Evolutionary conservation across 768 basidiomycete genomes (phyloP).

Genomic region (Mycena floridula): DNA sequence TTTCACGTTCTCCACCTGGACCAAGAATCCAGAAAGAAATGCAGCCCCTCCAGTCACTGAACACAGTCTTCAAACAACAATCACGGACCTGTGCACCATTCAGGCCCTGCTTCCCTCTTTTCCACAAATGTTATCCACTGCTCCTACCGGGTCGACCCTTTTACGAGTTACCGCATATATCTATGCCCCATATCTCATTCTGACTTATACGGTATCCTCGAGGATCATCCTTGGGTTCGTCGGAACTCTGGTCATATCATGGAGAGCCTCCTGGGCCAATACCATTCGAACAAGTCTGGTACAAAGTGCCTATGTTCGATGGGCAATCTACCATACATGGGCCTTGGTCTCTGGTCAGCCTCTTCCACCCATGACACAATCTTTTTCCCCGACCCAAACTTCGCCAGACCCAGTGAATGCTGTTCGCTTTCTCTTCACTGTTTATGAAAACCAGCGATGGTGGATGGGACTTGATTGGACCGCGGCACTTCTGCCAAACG

Average conservation of each 20-base stretch:
- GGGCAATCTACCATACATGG: constrained; percentile 48
- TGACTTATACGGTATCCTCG: constrained; percentile 57
- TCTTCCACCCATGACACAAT: constrained; percentile 20
- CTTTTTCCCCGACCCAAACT: constrained; percentile 23
- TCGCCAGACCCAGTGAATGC: constrained; percentile 31
- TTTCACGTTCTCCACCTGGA: constrained; percentile 24
- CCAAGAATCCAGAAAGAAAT: constrained; percentile 12
- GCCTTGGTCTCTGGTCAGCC: constrained; percentile 50
- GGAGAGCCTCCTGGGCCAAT: constrained; percentile 63
- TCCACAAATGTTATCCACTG: constrained; percentile 22
- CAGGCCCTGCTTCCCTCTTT: constrained; percentile 47
- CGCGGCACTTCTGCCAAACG: constrained; percentile 80
- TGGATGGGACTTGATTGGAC: constrained; percentile 99
- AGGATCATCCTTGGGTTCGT: constrained; percentile 52
- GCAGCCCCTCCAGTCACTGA: constrained; percentile 43
- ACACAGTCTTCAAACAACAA: constrained; percentile 39
- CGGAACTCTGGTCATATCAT: constrained; percentile 54
- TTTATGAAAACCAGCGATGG: constrained; percentile 95
- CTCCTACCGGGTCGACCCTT: constrained; percentile 27
- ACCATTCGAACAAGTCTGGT: constrained; percentile 50
- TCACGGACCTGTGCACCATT: constrained; percentile 64
- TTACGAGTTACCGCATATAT: constrained; percentile 51
- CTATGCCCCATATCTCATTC: constrained; percentile 60
- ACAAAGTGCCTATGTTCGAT: constrained; percentile 64
- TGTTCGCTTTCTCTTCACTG: constrained; percentile 79